A percentile compares a stretch with the other conserved stretches of the same genome.
These are phyloP conservation scores for Diplocarpon rosae DNA, from an alignment of 2,329 filamentous ascomycete species.

Conservation along the genomic window DNA sequence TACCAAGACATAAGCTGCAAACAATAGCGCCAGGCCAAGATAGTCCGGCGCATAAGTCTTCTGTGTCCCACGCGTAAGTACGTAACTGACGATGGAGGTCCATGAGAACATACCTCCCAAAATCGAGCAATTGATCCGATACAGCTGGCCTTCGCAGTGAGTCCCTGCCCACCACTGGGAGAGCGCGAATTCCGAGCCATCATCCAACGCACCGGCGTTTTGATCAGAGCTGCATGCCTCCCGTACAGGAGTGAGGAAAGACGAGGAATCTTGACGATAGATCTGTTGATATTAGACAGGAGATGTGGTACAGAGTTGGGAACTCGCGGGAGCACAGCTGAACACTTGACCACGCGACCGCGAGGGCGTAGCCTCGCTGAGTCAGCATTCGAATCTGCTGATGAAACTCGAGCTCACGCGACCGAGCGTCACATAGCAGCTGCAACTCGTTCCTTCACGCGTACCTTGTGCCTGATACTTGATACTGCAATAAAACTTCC, in stretches of 20 bases:
- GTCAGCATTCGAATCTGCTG: neutral
- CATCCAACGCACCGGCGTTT: slow-evolving; percentile 2
- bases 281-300: neutral
- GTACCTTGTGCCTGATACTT: neutral
- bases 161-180: slow-evolving; percentile 10
- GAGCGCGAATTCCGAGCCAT: slow-evolving; percentile 17
- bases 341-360: neutral
- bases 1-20: slow-evolving; percentile 55
- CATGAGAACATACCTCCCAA: slow-evolving; percentile 21
- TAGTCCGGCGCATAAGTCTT: slow-evolving; percentile 85
- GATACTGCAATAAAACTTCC: too few species aligned
- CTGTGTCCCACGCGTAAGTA: slow-evolving; percentile 30
- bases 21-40: slow-evolving; percentile 61
- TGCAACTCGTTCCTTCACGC: neutral
- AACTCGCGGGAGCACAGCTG: too few species aligned
- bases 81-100: slow-evolving; percentile 5
- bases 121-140: slow-evolving; percentile 26
- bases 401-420: neutral
- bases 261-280: slow-evolving; percentile 3
- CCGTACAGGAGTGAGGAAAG: neutral
- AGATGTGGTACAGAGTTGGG: neutral
- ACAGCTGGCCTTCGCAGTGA: slow-evolving; percentile 19
- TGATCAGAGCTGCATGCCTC: slow-evolving; percentile 2
- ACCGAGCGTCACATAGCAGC: neutral
- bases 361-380: neutral